Base-by-base conservation (phyloP, 2,329 filamentous ascomycete genomes). In the Fusarium secorum region DNA sequence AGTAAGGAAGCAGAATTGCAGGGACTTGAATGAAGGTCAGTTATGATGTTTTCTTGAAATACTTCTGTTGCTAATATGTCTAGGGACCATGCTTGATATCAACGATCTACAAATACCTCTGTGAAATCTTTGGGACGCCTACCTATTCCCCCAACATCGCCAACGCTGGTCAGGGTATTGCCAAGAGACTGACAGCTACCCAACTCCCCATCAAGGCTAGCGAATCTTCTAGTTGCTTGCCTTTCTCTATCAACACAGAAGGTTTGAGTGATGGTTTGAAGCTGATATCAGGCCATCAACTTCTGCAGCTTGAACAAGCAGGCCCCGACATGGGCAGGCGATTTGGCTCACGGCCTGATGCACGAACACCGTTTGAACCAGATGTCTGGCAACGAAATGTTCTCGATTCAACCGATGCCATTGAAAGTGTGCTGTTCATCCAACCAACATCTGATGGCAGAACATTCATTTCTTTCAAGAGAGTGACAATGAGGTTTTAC, bases 361-460 rank as follows among this genome's bases (percentile, higher is more conserved):
- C 83, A n/a, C 87, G 93, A 64, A 91, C 93, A 1, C 78, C 81
- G 4, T 95, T 95, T 76, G 81, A 90, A 8, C 92, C 93, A 3
- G 92, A 95, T 81, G 87, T 86, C 6, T 95, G 92, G 93, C 92
- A 95, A 79, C 83, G 90, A 60, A 84, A 88, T 39, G 92, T 95
- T 0, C 83, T 95, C 1, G 91, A 95, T 68, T 87, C 88, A 41
- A 90, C 95, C 39, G 92, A 95, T 77, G 85, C 84, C 0, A 84
- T 91, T 58, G 87, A 89, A 70, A 93, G 91, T 72, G 81, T 93
- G 1, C 90, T 95, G 64, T 91, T 94, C 1, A 89, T 95, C 13
- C 92, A 92, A 0, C 92, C 92, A 1, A 95, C 92, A 0, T 93
- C 90, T 28, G 90, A 93, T 1, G 93, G 93, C 69, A 95, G 95